A percentile compares a stretch with the other conserved stretches of the same genome.
These are phyloP conservation scores for Crithidia thermophila DNA, from an alignment of 208 protist genomes.

Conservation along the genomic window DNA sequence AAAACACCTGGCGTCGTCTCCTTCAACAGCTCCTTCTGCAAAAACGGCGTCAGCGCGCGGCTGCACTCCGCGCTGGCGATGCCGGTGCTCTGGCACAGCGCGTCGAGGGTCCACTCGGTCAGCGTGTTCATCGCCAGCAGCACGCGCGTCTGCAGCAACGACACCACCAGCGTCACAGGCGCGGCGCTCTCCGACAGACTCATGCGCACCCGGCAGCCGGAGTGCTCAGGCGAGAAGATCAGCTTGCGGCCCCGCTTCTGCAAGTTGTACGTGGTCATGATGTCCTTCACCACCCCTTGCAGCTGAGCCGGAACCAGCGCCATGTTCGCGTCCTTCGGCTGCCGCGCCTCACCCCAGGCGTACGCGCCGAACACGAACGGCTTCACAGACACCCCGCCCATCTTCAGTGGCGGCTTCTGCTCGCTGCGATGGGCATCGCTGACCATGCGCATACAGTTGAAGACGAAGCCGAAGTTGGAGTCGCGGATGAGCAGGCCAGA, in stretches of 20 bases:
- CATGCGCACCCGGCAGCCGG: slow-evolving; percentile 25
- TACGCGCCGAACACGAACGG: slow-evolving; percentile 22
- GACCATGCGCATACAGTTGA: slow-evolving; percentile 45
- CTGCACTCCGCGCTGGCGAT: slow-evolving; percentile 15
- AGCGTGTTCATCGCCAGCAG: slow-evolving; percentile 26
- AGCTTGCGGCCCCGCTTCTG: slow-evolving; percentile 19
- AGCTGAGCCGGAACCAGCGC: slow-evolving; percentile 10
- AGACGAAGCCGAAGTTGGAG: slow-evolving; percentile 51
- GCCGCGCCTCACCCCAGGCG: slow-evolving; percentile 27
- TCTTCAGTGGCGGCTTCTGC: not conserved
- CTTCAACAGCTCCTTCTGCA: slow-evolving; percentile 19
- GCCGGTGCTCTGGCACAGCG: slow-evolving; percentile 13
- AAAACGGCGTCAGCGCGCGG: slow-evolving; percentile 26
- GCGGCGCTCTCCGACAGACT: not conserved
- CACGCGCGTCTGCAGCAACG: slow-evolving; percentile 26
- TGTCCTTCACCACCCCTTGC: not conserved
- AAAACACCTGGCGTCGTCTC: slow-evolving; percentile 21
- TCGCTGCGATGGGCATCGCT: slow-evolving; percentile 33
- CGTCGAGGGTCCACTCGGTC: slow-evolving; percentile 18
- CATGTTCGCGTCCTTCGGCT: not conserved
- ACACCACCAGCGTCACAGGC: slow-evolving; percentile 23
- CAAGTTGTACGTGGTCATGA: slow-evolving; percentile 8
- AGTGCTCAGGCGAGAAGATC: slow-evolving; percentile 31
- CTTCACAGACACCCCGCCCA: slow-evolving; percentile 5
- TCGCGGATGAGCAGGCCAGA: slow-evolving; percentile 42